Conservation (phyloP, 371 early-diverging fungal genomes). For the Syncephalastrum contaminatum region DNA sequence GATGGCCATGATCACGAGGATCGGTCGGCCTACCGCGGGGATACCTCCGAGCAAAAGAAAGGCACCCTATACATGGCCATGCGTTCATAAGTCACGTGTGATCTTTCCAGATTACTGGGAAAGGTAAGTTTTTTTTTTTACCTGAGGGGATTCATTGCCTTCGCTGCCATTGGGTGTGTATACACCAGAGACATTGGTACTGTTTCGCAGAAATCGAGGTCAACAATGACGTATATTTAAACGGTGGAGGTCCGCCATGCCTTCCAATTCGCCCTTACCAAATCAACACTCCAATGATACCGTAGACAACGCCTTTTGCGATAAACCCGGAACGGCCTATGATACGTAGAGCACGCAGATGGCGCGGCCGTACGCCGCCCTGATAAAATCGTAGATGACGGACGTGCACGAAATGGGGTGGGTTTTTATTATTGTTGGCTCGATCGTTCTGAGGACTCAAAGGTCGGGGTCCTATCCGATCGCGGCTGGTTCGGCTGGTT, state of each 20-base stretch:
- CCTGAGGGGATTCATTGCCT: slow-evolving; percentile 48
- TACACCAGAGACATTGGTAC: slow-evolving; percentile 37
- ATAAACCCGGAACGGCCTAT: slow-evolving; percentile 33
- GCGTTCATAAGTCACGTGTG: background rate
- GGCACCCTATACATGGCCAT: slow-evolving; percentile 25
- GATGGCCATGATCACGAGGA: slow-evolving; percentile 43
- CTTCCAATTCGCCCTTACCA: no score
- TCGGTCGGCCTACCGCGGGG: slow-evolving; percentile 35
- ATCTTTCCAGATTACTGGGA: background rate
- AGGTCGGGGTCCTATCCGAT: no score
- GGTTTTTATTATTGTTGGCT: no score
- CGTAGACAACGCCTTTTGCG: slow-evolving; percentile 49
- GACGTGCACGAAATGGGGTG: no score
- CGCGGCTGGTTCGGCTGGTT: background rate
- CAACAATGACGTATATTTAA: no score
- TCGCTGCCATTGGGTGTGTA: slow-evolving; percentile 41
- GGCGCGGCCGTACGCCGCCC: slow-evolving; percentile 15
- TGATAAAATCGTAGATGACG: slow-evolving; percentile 8
- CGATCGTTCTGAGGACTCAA: no score
- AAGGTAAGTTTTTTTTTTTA: slow-evolving; percentile 5
- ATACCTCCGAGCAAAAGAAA: slow-evolving; percentile 45
- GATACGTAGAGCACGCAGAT: slow-evolving; percentile 11
- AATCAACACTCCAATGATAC: slow-evolving; percentile 45
- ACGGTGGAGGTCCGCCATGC: no score
- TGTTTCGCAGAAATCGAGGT: background rate